Evolutionary conservation across 2,329 filamentous ascomycete species (phyloP).

Genomic region (Colletotrichum sublineola): DNA sequence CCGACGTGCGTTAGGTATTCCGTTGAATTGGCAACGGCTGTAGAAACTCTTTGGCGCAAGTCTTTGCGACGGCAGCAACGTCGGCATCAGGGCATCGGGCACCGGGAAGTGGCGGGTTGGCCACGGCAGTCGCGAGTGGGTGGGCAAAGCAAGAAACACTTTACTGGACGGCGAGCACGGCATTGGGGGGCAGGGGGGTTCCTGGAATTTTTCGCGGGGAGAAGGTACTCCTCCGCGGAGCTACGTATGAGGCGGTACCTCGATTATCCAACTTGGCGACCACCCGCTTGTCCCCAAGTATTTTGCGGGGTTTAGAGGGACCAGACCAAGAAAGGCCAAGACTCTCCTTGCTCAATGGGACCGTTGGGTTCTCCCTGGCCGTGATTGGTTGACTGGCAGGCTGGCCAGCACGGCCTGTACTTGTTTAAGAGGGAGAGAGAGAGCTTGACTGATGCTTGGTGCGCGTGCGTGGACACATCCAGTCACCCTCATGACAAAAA

Average conservation of each 20-base stretch:
- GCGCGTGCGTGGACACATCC: neutral
- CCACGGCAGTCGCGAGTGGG: conserved; percentile 16
- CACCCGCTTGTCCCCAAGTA: neutral
- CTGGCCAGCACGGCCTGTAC: neutral
- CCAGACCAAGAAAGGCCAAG: conserved; percentile 8
- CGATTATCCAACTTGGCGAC: neutral
- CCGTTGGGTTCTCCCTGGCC: conserved; percentile 1
- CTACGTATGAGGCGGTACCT: neutral
- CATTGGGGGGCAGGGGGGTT: neutral
- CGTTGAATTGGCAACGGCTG: conserved; percentile 23
- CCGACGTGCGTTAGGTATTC: conserved; percentile 6
- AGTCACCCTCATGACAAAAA: too few species aligned
- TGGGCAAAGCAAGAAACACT: conserved; percentile 9
- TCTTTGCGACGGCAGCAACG: conserved; percentile 18
- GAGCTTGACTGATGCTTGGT: neutral
- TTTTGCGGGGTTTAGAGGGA: conserved; percentile 15
- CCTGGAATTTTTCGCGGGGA: neutral
- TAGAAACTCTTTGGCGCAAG: conserved; percentile 20
- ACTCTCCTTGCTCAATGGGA: neutral
- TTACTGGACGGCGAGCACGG: neutral
- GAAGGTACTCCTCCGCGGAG: neutral
- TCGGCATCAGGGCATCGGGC: conserved; percentile 31
- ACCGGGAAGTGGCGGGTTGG: conserved; percentile 38
- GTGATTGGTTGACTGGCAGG: neutral
- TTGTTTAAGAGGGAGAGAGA: neutral